phyloP scores from a whole-genome alignment of 192 early-diverging fungal species.

The Linnemannia hyalina region DNA sequence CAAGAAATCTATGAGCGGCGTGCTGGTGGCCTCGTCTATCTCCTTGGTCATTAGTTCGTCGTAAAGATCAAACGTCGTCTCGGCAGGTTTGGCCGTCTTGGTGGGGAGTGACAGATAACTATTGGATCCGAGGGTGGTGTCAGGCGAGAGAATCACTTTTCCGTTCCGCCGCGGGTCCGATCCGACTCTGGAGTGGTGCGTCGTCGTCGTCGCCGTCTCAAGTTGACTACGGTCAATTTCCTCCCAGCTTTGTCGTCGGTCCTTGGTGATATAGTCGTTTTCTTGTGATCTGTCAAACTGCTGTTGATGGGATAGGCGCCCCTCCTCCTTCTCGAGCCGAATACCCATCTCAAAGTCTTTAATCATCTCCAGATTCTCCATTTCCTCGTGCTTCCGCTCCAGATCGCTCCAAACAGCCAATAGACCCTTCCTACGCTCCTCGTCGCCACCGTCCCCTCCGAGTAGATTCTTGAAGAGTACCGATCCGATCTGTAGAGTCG shows the following conservation, averaged over 20 bases:
- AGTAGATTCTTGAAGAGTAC: constrained; percentile 67
- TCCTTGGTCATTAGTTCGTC: constrained; percentile 50
- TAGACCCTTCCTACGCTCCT: constrained; percentile 28
- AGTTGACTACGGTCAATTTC: constrained; percentile 18
- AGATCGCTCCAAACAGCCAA: constrained; percentile 32
- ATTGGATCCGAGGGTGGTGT: not conserved
- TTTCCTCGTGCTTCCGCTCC: constrained; percentile 35
- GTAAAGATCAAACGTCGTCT: constrained; percentile 33
- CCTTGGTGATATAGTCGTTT: not conserved
- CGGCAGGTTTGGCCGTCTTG: not conserved
- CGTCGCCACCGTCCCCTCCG: constrained; percentile 44
- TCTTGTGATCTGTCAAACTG: not conserved
- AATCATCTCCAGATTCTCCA: constrained; percentile 56
- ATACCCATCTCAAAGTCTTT: constrained; percentile 42
- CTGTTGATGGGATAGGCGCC: not conserved
- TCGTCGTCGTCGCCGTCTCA: not conserved
- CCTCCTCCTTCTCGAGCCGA: constrained; percentile 24
- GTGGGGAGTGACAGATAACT: not conserved
- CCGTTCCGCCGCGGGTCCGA: constrained; percentile 6
- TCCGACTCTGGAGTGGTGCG: not conserved
- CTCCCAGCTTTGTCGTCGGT: constrained; percentile 22
- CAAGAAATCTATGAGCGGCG: constrained; percentile 40
- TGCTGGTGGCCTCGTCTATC: constrained; percentile 45
- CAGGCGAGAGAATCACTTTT: not conserved
- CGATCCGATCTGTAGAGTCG: constrained; percentile 65